phyloP scores from a whole-genome alignment of 495 filamentous ascomycete species.

The Venustampulla echinocandica region DNA sequence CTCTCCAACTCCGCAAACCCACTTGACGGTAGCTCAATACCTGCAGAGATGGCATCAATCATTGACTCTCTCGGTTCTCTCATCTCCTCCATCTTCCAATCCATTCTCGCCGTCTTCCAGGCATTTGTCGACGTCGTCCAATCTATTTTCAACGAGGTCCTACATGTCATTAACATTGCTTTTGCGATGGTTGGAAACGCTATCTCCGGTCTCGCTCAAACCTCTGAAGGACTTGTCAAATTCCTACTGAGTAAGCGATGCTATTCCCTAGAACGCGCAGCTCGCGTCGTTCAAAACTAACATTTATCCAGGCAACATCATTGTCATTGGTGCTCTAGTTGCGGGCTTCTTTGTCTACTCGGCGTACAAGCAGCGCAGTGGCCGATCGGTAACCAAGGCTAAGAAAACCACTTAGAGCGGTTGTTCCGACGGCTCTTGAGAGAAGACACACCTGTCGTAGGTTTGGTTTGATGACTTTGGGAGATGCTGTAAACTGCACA shows the following conservation, averaged over 20 bases:
- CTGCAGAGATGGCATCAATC: conserved; percentile 28
- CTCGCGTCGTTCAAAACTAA: too few species aligned
- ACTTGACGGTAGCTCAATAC: too few species aligned
- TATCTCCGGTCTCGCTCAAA: conserved; percentile 22
- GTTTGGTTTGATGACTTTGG: too few species aligned
- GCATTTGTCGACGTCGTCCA: conserved; percentile 27
- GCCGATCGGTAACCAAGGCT: conserved; percentile 7
- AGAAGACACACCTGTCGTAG: too few species aligned
- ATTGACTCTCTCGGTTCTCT: conserved; percentile 27
- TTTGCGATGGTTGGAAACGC: conserved; percentile 21
- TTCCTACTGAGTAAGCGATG: conserved; percentile 32
- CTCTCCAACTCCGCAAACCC: too few species aligned
- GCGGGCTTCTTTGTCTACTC: conserved; percentile 35
- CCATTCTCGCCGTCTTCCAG: conserved; percentile 19
- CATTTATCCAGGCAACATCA: conserved; percentile 34
- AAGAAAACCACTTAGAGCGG: background rate
- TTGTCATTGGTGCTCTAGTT: conserved; percentile 40
- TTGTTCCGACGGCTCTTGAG: too few species aligned
- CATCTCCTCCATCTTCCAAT: conserved; percentile 26
- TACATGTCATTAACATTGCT: conserved; percentile 25
- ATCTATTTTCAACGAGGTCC: conserved; percentile 27
- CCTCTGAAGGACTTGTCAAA: conserved; percentile 30
- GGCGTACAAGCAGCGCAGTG: conserved; percentile 31
- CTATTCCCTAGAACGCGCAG: background rate
- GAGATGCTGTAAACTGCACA: too few species aligned